Evolutionary conservation across 257 asterid genomes (phyloP), one percentile per base, ranked within the genome.

Genomic region (Craterostigma plantagineum): DNA sequence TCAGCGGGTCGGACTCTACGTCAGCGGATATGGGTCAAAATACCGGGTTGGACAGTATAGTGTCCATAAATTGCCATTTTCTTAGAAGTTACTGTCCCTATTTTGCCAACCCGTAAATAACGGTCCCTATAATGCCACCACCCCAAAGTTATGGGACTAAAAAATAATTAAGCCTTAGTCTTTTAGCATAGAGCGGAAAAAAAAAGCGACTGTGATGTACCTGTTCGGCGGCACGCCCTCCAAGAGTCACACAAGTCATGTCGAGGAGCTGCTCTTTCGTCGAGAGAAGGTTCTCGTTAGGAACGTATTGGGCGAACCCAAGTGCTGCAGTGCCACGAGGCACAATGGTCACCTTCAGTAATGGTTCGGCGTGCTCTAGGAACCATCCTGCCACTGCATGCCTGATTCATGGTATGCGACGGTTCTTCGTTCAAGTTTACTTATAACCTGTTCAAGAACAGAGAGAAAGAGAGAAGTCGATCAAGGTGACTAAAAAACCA

Each of bases 341-440:
- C 38, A 85, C 86, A 54, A 81, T 81, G 11, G 94, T 64, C 17
- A 81, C 96, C 56, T 81, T 85, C 36, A 77, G 73, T 63, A 85
- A 55, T 0, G 94, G 94, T 15, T 81, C 92, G 9, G 92, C 91
- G 44, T 85, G 78, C 60, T 85, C 91, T 41, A 85, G 54, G 55
- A 85, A 81, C 94, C 92, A 81, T 38, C 96, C 92, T 52, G 72
- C 60, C 46, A 86, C 91, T 57, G 96, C 92, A 59, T 81, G 96
- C 94, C 92, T 35, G 94, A 70, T 71, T 85, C 94, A 51, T 81
- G 96, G 67, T 77, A 81, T 38, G 96, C 96, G 43, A 77, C 91
- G 35, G 87, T 86, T 16, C 68, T 63, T 9, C 87, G 59, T 49
- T 78, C 94, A 16, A 63, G 23, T 69, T 69, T 73, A 71, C 79